phyloP scores from a whole-genome alignment of 306 rosid species.

The Vachellia pachyceras region DNA sequence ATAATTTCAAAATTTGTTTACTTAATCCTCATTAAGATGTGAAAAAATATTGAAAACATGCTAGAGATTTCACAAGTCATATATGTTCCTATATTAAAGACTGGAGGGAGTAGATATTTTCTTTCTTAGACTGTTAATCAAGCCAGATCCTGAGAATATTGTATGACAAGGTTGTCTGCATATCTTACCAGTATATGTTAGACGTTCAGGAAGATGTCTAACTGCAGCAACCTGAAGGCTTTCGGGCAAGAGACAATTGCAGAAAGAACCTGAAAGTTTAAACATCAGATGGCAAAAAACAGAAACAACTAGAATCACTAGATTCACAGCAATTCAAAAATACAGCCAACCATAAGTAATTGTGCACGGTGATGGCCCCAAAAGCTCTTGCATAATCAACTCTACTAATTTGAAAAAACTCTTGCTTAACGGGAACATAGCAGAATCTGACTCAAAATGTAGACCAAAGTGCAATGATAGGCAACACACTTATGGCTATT shows the following conservation, averaged over 20 bases:
- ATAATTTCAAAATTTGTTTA: not conserved
- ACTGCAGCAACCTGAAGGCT: conserved; percentile 84
- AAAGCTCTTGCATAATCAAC: conserved; percentile 9
- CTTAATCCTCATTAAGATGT: conserved; percentile 1
- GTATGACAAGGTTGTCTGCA: conserved; percentile 7
- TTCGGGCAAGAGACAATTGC: conserved; percentile 97
- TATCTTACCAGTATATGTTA: conserved; percentile 65
- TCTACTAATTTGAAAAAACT: conserved; percentile 14
- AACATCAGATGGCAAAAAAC: conserved; percentile 49
- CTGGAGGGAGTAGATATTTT: not conserved
- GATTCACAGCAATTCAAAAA: conserved; percentile 20
- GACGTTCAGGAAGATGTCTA: conserved; percentile 81
- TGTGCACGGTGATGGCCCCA: not conserved
- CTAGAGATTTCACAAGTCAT: conserved; percentile 5
- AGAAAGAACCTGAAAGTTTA: conserved; percentile 87
- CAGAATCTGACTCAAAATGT: conserved; percentile 16
- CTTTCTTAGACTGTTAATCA: not conserved
- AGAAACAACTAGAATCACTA: conserved; percentile 17
- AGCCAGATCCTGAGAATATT: conserved; percentile 30
- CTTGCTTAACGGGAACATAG: not conserved
- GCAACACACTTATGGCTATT: not conserved
- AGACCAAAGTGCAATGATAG: not conserved
- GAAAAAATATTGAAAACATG: not conserved
- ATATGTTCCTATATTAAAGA: not conserved
- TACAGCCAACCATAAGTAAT: not conserved